Evolutionary conservation across 441 rosid species (phyloP).

Genomic region (Brassica hybrid): DNA sequence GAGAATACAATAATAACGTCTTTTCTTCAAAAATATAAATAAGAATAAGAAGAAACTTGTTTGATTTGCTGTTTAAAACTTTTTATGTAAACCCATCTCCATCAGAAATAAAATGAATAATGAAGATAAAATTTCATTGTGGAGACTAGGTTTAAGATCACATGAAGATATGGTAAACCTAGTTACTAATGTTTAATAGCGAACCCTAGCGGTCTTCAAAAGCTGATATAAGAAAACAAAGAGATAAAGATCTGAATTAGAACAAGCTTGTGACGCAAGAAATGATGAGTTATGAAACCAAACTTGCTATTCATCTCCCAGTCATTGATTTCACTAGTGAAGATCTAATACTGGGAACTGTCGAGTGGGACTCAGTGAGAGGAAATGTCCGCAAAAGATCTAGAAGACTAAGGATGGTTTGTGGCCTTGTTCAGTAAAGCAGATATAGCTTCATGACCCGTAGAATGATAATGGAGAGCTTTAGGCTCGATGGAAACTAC

Average conservation of each 20-base stretch:
- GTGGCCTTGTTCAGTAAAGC: conserved; percentile 17
- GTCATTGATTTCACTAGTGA: not conserved
- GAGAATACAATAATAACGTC: not conserved
- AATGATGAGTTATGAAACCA: not conserved
- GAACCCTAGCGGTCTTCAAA: not conserved
- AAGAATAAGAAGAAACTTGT: conserved; percentile 20
- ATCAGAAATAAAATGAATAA: conserved; percentile 1
- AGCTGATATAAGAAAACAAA: no score
- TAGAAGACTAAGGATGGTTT: conserved; percentile 16
- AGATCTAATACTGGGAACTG: conserved; percentile 2
- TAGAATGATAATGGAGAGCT: conserved; percentile 26
- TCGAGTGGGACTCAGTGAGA: conserved; percentile 9
- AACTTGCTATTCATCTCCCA: conserved; percentile 1
- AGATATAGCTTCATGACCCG: not conserved
- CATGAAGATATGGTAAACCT: not conserved
- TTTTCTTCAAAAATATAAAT: not conserved
- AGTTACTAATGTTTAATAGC: not conserved
- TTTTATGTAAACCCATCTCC: conserved; percentile 17
- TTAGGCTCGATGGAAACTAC: not conserved
- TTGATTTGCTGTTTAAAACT: conserved; percentile 1
- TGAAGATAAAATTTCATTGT: not conserved
- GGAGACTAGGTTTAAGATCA: no score
- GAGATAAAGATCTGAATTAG: no score
- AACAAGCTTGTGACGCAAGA: no score
- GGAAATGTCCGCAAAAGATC: not conserved